Conservation (phyloP, 2,329 filamentous ascomycete genomes). For the Dactylellina sp. region DNA sequence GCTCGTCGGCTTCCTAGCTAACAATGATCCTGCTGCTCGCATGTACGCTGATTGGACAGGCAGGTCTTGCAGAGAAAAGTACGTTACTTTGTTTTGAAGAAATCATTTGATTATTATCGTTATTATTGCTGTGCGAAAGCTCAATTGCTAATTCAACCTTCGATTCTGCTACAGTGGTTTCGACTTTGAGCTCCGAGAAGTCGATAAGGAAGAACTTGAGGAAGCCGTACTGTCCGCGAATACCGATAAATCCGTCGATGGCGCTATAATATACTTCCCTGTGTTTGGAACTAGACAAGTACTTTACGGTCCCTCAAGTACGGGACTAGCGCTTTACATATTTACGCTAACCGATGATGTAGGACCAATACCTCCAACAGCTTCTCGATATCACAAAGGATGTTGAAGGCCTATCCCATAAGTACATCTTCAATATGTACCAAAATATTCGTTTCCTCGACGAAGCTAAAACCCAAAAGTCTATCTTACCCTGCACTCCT, state of each 20-base stretch:
- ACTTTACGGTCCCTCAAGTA: not conserved
- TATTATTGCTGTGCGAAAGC: slow-evolving; percentile 9
- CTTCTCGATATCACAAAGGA: slow-evolving; percentile 91
- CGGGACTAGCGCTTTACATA: not conserved
- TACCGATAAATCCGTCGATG: slow-evolving; percentile 69
- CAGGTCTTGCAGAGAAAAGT: slow-evolving; percentile 97
- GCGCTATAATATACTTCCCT: slow-evolving; percentile 97
- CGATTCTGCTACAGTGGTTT: slow-evolving; percentile 75
- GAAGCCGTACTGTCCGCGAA: slow-evolving; percentile 89
- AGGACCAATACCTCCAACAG: slow-evolving; percentile 96
- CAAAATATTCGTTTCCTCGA: slow-evolving; percentile 97
- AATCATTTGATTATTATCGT: slow-evolving; percentile 4
- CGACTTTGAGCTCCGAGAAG: slow-evolving; percentile 83
- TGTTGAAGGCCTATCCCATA: slow-evolving; percentile 92
- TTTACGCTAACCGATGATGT: not conserved
- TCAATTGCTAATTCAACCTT: slow-evolving; percentile 14
- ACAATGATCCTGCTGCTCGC: slow-evolving; percentile 86
- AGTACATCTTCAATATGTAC: slow-evolving; percentile 99
- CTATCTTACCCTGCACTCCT: slow-evolving; percentile 92
- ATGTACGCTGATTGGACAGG: slow-evolving; percentile 98
- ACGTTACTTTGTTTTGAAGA: slow-evolving; percentile 64
- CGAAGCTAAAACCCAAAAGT: slow-evolving; percentile 82
- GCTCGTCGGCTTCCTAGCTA: slow-evolving; percentile 91
- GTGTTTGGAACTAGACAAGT: slow-evolving; percentile 77
- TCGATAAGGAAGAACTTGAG: slow-evolving; percentile 89